Evolutionary conservation across 352 stramenopile species (phyloP).

Genomic region (Globisporangium spiculum): DNA sequence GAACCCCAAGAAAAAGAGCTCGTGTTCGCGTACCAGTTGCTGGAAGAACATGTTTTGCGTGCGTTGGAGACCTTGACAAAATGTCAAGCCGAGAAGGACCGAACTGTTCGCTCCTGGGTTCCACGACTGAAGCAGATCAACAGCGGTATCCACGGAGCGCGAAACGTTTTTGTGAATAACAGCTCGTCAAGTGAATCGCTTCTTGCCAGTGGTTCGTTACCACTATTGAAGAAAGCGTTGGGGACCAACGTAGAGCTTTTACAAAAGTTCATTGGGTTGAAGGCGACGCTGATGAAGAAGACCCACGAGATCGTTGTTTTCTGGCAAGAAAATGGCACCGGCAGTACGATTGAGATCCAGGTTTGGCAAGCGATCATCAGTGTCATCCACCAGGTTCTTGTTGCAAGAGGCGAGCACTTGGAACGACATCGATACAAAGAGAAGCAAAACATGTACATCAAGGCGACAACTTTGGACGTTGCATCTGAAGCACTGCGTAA

Average conservation of each 20-base stretch:
- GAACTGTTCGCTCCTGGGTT: slow-evolving; percentile 46
- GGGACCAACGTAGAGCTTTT: slow-evolving; percentile 30
- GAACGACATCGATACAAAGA: slow-evolving; percentile 40
- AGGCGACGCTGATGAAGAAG: slow-evolving; percentile 36
- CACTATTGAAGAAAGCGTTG: slow-evolving; percentile 38
- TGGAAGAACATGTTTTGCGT: slow-evolving; percentile 47
- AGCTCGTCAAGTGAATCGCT: slow-evolving; percentile 14
- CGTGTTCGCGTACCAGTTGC: slow-evolving; percentile 43
- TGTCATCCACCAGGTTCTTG: slow-evolving; percentile 47
- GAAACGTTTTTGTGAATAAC: slow-evolving; percentile 44
- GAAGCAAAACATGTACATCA: slow-evolving; percentile 51
- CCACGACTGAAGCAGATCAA: slow-evolving; percentile 44
- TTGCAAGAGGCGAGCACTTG: slow-evolving; percentile 51
- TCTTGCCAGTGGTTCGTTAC: slow-evolving; percentile 26
- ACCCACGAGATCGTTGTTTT: slow-evolving; percentile 42
- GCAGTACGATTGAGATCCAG: slow-evolving; percentile 54
- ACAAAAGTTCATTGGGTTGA: slow-evolving; percentile 34
- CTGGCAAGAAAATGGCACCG: slow-evolving; percentile 43
- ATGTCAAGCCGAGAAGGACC: slow-evolving; percentile 24
- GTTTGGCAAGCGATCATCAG: slow-evolving; percentile 47
- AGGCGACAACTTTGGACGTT: slow-evolving; percentile 46
- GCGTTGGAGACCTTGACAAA: slow-evolving; percentile 28
- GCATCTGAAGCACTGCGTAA: slow-evolving; percentile 44
- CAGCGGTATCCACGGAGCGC: slow-evolving; percentile 39
- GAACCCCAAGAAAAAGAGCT: slow-evolving; percentile 58